Base-by-base conservation (phyloP, 352 stramenopile species). In the Globisporangium cylindrosporum region DNA sequence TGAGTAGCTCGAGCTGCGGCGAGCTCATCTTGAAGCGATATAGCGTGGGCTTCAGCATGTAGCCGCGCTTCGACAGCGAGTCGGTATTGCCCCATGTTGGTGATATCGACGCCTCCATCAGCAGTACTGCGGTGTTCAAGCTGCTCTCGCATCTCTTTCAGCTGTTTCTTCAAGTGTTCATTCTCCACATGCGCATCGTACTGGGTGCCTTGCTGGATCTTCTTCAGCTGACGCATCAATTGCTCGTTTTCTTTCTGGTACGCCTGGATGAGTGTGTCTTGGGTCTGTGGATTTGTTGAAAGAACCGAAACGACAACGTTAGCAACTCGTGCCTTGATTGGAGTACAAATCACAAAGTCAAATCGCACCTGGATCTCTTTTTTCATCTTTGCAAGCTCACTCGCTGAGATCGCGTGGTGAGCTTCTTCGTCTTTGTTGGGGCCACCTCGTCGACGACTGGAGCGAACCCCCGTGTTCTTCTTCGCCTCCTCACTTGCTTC, bases 231-330 rank as follows among this genome's bases (percentile, higher is more conserved):
- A 14, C 78, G 79, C 88, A 94, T 95, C 1, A 95, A 67, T 27
- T 87, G 82, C 36, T 94, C 84, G 59, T 95, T 95, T 55, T 95
- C 88, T 48, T 81, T 80, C 70, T 94, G 88, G 64, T 88, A 95
- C 0, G 82, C 88, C 66, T 83, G 74, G 65, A 95, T 94, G 25
- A 94, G 74, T 14, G 63, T 80, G 49, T 94, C 86, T 74, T 95
- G 88, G 0, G 81, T 88, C 69, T 88, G 15, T 55, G 9, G 27
- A 15, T n/a, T 49, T 32, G 49, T 36, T 29, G 59, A 14, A 24
- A 34, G 1, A 61, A 0, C 4, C 4, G 24, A 36, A 36, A 36
- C 56, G 7, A 48, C 14, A 63, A 8, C 61, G 7, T 70, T 43
- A 63, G 54, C 53, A 18, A n/a, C 2, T n/a, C 32, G 48, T 22